Conservation (phyloP, 1,284 basidiomycete genomes). For the Naganishia liquefaciens region DNA sequence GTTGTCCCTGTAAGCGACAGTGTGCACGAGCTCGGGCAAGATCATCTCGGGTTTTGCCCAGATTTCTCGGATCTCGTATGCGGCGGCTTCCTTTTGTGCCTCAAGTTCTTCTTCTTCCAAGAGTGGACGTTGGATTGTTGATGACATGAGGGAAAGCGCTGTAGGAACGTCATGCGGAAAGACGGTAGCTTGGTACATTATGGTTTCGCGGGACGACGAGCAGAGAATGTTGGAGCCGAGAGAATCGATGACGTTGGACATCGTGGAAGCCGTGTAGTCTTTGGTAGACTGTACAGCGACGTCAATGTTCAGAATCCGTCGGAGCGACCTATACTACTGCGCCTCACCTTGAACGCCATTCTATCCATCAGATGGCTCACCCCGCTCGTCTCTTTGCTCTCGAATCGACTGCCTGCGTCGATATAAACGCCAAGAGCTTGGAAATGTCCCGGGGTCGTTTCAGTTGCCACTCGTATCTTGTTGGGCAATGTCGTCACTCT, state of each 20-base stretch:
- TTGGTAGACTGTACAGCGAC: constrained; percentile 20
- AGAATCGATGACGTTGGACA: constrained; percentile 78
- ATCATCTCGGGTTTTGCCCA: constrained; percentile 89
- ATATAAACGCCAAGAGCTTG: constrained; percentile 90
- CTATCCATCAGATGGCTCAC: constrained; percentile 90
- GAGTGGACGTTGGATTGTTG: constrained; percentile 80
- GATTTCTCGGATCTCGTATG: constrained; percentile 91
- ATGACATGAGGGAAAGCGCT: constrained; percentile 84
- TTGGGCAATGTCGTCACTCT: constrained; percentile 82
- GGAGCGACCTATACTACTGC: not conserved
- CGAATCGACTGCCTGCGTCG: constrained; percentile 91
- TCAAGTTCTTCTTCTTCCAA: constrained; percentile 79
- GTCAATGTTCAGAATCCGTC: not conserved
- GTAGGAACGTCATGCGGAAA: constrained; percentile 80
- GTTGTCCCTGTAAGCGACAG: constrained; percentile 74
- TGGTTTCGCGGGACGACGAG: constrained; percentile 86
- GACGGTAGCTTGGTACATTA: constrained; percentile 98
- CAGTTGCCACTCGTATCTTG: constrained; percentile 87
- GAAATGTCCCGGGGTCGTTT: constrained; percentile 89
- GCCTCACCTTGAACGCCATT: constrained; percentile 88
- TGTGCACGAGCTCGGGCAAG: constrained; percentile 87
- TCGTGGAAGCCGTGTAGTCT: constrained; percentile 61
- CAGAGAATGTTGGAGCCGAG: constrained; percentile 92
- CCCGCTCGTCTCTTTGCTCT: constrained; percentile 72
- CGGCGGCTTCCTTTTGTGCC: constrained; percentile 79